Base-by-base conservation (phyloP, 1,284 basidiomycete genomes). In the Termitomyces sp. region DNA sequence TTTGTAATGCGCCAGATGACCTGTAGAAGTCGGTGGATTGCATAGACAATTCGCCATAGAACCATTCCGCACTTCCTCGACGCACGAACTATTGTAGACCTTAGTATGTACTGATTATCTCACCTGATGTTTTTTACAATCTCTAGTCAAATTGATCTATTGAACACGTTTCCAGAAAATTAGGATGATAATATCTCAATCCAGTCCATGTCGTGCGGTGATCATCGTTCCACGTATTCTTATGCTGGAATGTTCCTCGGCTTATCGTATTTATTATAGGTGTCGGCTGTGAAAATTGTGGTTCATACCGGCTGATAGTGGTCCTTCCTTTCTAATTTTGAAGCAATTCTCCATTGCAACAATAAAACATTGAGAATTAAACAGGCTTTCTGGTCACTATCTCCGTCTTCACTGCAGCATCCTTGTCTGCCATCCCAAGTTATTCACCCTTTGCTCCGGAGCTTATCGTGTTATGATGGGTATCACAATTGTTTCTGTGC, bases 51-150 rank as follows among this genome's bases (percentile, higher is more conserved):
- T 21, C 30, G 31, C 46, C 46, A 49, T 57, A 55, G 56, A 57
- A 49, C 21, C 43, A 40, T 19, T 51, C 38, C 26, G 30, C 49
- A 51, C 43, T 46, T 35, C 49, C 34, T 46, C 18, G 48, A 50
- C 53, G 37, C 53, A 54, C 35, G 48, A 46, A 46, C 53, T 43
- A 52, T 54, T 50, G 53, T 54, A 50, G 53, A 51, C 18, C 43
- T 41, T 54, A 51, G 42, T 54, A 51, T 54, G 53, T 54, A 53
- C 42, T 45, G 48, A 49, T 53, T 39, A 49, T 53, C 39, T 50
- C 19, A 34, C 46, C 35, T 26, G 48, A 50, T 51, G 38, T 45
- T 38, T 21, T 28, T 31, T n/a, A 35, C 24, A 24, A 21, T 19
- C 35, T 46, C 19, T 40, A 45, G 50, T 40, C 24, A 19, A 50